Evolutionary conservation across 2,329 filamentous ascomycete genomes (phyloP).

Genomic region (Ascochyta koolunga): DNA sequence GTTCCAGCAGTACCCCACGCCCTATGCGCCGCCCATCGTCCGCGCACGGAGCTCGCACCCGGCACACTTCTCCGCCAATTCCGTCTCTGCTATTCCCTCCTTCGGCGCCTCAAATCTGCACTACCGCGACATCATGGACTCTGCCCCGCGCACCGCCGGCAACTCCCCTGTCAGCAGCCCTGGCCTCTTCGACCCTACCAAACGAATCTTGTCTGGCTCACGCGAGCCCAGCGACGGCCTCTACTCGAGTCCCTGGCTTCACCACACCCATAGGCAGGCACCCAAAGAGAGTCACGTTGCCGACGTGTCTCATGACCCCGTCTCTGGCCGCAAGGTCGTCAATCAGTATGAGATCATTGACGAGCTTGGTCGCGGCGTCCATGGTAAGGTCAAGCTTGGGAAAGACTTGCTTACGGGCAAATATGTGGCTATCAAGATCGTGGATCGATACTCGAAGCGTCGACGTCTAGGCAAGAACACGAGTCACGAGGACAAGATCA

Average conservation of each 20-base stretch:
- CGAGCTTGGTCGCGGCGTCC: constrained; percentile 92
- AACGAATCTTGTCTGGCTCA: constrained; percentile 38
- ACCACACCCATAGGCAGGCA: constrained; percentile 56
- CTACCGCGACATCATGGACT: constrained; percentile 43
- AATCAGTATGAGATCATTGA: constrained; percentile 98
- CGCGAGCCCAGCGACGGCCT: constrained; percentile 46
- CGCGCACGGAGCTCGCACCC: constrained; percentile 53
- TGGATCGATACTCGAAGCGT: constrained; percentile 92
- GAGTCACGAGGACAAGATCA: constrained; percentile 80
- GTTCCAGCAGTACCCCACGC: constrained; percentile 51
- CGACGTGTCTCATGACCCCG: constrained; percentile 84
- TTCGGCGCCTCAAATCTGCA: constrained; percentile 46
- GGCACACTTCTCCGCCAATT: constrained; percentile 47
- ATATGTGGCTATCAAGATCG: constrained; percentile 97
- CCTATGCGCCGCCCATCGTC: constrained; percentile 44
- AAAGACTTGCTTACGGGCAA: constrained; percentile 76
- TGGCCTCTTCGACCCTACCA: constrained; percentile 53
- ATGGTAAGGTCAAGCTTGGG: constrained; percentile 96
- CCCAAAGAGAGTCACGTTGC: constrained; percentile 79
- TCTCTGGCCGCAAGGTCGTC: constrained; percentile 93
- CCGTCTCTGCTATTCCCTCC: constrained; percentile 50
- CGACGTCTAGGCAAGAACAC: constrained; percentile 79
- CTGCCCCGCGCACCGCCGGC: constrained; percentile 51
- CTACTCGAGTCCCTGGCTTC: constrained; percentile 58
- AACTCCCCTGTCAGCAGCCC: constrained; percentile 56